phyloP scores from a whole-genome alignment of 202 grass and related monocot genomes.

The Zoysia matrella region DNA sequence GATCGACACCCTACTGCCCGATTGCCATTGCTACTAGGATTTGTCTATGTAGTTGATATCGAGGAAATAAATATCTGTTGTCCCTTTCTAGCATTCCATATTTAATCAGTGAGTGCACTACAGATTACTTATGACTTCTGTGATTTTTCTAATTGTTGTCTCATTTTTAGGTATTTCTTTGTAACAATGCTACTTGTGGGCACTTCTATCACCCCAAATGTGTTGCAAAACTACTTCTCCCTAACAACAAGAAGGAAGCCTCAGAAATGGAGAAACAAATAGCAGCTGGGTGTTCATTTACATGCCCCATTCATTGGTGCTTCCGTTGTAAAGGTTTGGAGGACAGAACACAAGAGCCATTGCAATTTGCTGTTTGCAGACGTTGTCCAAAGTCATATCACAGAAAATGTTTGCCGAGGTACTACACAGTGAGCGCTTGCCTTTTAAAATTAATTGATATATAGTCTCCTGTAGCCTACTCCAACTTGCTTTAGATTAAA shows the following conservation, averaged over 20 bases:
- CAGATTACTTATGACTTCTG: background rate
- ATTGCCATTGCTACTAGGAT: constrained; percentile 2
- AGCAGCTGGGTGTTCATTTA: constrained; percentile 65
- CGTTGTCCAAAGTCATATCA: constrained; percentile 91
- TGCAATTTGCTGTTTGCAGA: constrained; percentile 92
- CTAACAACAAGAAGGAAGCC: constrained; percentile 51
- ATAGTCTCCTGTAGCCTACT: background rate
- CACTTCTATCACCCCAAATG: constrained; percentile 96
- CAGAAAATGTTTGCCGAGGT: constrained; percentile 90
- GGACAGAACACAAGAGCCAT: constrained; percentile 56
- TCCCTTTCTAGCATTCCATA: background rate
- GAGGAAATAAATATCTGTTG: constrained; percentile 2
- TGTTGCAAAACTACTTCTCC: constrained; percentile 63
- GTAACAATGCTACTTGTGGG: constrained; percentile 91
- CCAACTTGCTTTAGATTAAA: too few relatives aligned
- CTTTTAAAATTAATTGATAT: constrained; percentile 14
- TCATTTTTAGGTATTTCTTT: constrained; percentile 68
- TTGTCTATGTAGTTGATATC: constrained; percentile 20
- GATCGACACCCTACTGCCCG: background rate
- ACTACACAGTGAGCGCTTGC: constrained; percentile 12
- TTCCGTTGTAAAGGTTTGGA: constrained; percentile 72
- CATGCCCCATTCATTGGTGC: constrained; percentile 84
- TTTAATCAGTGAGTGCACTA: constrained; percentile 19
- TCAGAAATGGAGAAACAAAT: constrained; percentile 68
- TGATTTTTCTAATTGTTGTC: constrained; percentile 36